Conservation (phyloP, 2,329 filamentous ascomycete genomes). For the Grosmannia penicillata region DNA sequence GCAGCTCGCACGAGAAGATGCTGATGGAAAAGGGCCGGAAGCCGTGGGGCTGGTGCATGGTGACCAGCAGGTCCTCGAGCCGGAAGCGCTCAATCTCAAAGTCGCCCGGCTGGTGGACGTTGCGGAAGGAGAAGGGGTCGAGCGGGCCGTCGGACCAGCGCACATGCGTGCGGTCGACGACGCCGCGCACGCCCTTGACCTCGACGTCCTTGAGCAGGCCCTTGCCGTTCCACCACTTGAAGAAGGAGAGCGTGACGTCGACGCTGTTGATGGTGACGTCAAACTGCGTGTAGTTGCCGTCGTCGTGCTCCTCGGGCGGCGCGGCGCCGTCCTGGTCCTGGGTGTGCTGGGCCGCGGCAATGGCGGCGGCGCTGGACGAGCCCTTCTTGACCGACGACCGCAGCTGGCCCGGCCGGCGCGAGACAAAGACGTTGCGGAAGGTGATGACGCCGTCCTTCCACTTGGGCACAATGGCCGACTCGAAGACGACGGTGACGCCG, state of each 20-base stretch:
- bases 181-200: slow-evolving; percentile 81
- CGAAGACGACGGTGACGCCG: slow-evolving; percentile 86
- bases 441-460: slow-evolving; percentile 94
- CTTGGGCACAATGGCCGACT: slow-evolving; percentile 91
- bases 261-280: slow-evolving; percentile 90
- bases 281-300: slow-evolving; percentile 96
- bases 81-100: slow-evolving; percentile 97
- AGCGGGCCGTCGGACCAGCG: slow-evolving; percentile 51
- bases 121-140: slow-evolving; percentile 76
- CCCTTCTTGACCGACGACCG: slow-evolving; percentile 82
- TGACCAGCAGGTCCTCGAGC: slow-evolving; percentile 83
- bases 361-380: slow-evolving; percentile 72
- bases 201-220: slow-evolving; percentile 84
- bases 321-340: slow-evolving; percentile 18
- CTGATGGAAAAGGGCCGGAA: slow-evolving; percentile 94
- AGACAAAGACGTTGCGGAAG: slow-evolving; percentile 94
- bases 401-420: slow-evolving; percentile 70
- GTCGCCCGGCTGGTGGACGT: slow-evolving; percentile 78
- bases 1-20: slow-evolving; percentile 90
- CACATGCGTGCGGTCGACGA: slow-evolving; percentile 80
- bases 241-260: slow-evolving; percentile 89
- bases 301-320: slow-evolving; percentile 40
- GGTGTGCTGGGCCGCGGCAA: slow-evolving; percentile 47
- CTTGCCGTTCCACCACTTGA: slow-evolving; percentile 99
- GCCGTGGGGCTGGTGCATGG: slow-evolving; percentile 73